Base-by-base conservation (phyloP, 345 rosid species). In the Iberis pinnata region DNA sequence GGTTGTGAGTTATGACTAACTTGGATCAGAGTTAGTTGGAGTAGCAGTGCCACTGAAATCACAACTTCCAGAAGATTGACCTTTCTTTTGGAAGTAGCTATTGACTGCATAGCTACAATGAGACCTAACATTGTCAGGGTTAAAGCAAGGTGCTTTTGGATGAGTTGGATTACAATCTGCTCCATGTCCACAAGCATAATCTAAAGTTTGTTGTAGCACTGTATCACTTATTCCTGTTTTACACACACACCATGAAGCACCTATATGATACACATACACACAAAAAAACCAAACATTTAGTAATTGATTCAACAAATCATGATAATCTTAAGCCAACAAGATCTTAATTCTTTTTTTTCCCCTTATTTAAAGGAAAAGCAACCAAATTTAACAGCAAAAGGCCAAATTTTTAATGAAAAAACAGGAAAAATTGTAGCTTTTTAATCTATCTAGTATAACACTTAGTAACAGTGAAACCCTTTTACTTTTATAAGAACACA, bases 121-220 rank as follows among this genome's bases (percentile, higher is more conserved):
- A 33, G 89, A 66, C 63, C 64, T 78, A 29, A 88, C 86, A 18
- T 69, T 77, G 80, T 85, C 82, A 43, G 98, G 96, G 40, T 68
- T 65, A 67, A 54, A 92, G 56, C 98, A 92, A 40, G 75, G 53
- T 7, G 80, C 86, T 17, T 58, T 80, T 43, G 70, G 49, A 53
- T 78, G 81, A 65, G 63, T 49, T 18, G 93, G 94, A 53, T 25
- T 53, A 64, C 98, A 92, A 64, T 92, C 98, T 20, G 98, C 97
- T 11, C 98, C 98, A 52, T 85, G 81, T 17, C 98, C 93, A 68
- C 98, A 92, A 0, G 98, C 97, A 61, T 81, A 92, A 75, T 92
- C 98, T 67, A 92, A 36, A 6, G 95, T 68, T 55, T 70, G 74
- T 65, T 92, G 98, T 42, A 88, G 65, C n/a, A n/a, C 75, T 33